Evolutionary conservation across 352 stramenopile genomes (phyloP).

Genomic region (Globisporangium cystogenes): DNA sequence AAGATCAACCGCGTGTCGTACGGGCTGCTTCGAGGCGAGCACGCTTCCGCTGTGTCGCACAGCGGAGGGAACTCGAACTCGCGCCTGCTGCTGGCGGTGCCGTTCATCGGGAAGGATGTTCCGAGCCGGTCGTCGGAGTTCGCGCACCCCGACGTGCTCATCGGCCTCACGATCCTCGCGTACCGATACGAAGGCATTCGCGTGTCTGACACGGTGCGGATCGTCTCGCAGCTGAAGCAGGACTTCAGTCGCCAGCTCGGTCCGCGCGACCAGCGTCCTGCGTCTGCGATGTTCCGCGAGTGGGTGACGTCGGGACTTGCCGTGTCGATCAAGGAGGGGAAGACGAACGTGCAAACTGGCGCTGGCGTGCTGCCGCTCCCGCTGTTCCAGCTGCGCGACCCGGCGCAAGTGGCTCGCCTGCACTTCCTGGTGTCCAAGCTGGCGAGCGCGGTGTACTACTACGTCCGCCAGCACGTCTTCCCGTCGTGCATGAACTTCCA

Average conservation of each 20-base stretch:
- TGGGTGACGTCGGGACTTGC: constrained; percentile 59
- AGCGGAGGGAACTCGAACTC: constrained; percentile 91
- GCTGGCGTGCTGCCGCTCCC: constrained; percentile 90
- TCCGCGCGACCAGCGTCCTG: constrained; percentile 72
- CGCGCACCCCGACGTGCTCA: constrained; percentile 96
- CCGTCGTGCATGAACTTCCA: constrained; percentile 99
- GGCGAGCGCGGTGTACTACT: constrained; percentile 96
- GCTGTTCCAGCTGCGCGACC: constrained; percentile 96
- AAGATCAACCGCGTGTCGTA: constrained; percentile 99
- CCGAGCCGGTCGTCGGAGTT: constrained; percentile 98
- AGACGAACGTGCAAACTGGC: constrained; percentile 15
- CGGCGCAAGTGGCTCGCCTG: constrained; percentile 93
- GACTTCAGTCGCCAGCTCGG: constrained; percentile 84
- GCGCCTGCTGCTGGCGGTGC: constrained; percentile 94
- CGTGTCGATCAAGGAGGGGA: constrained; percentile 14
- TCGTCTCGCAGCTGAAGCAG: constrained; percentile 87
- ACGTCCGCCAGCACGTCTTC: constrained; percentile 97
- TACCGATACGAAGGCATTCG: constrained; percentile 90
- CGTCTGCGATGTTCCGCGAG: constrained; percentile 68
- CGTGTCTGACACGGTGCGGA: constrained; percentile 74
- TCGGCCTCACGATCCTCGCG: constrained; percentile 87
- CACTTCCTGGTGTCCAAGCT: constrained; percentile 94
- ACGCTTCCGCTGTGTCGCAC: constrained; percentile 24
- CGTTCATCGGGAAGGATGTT: constrained; percentile 99
- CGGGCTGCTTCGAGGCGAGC: constrained; percentile 88